Conservation (phyloP, 306 rosid species). For the Ormosia semicastrata region DNA sequence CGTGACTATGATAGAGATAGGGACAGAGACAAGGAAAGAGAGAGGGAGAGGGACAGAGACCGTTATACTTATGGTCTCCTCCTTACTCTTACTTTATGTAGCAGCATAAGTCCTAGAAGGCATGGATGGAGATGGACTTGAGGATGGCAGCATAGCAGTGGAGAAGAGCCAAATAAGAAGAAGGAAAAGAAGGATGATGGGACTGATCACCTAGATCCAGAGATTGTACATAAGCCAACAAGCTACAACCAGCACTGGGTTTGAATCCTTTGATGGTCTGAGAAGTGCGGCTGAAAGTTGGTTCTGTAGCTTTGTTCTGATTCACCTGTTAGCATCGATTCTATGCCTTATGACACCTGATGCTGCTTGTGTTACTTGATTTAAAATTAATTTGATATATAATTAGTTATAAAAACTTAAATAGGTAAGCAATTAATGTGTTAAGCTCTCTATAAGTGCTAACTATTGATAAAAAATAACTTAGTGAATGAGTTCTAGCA, state of each 20-base stretch:
- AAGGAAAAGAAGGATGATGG: conserved; percentile 77
- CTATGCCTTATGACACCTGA: too few species aligned
- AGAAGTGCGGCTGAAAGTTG: too few species aligned
- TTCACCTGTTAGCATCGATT: too few species aligned
- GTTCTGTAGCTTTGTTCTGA: too few species aligned
- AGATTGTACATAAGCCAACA: conserved; percentile 76
- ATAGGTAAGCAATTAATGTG: too few species aligned
- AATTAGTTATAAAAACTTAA: too few species aligned
- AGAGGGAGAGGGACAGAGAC: conserved; percentile 65
- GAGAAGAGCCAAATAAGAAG: conserved; percentile 68
- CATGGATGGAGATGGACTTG: conserved; percentile 54
- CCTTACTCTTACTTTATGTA: not conserved
- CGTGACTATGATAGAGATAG: conserved; percentile 79
- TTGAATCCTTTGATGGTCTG: conserved; percentile 33
- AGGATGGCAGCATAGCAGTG: conserved; percentile 29
- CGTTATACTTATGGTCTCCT: conserved; percentile 16
- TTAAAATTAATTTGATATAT: too few species aligned
- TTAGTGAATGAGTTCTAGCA: too few species aligned
- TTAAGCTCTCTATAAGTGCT: too few species aligned
- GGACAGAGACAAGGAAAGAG: conserved; percentile 47
- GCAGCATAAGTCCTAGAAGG: conserved; percentile 73
- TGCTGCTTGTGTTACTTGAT: too few species aligned
- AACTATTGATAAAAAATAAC: too few species aligned
- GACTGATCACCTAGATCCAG: conserved; percentile 83
- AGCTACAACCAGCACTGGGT: conserved; percentile 76